Percentiles rank a stretch among this genome's conserved stretches.
Conservation (phyloP, 192 early-diverging fungal species). For the Dispira parvispora region DNA sequence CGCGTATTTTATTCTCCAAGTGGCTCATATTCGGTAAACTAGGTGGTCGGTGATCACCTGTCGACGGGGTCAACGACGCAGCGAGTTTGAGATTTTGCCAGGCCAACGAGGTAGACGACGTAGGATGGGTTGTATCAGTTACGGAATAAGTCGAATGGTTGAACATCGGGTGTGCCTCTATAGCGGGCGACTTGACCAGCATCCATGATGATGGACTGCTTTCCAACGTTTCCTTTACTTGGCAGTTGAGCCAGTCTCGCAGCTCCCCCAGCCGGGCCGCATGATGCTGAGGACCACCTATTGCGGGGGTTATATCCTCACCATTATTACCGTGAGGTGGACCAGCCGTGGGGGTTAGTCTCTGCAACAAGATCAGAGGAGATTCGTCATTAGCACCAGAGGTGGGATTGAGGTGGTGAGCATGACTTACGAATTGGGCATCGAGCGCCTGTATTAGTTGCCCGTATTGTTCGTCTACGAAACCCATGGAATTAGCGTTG, state of each 20-base stretch:
- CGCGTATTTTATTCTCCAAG: slow-evolving; percentile 11
- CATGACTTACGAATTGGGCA: not conserved
- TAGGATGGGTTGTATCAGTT: not conserved
- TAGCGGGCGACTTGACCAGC: not conserved
- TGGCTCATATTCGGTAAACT: slow-evolving; percentile 2
- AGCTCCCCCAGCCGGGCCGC: not conserved
- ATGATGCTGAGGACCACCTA: not conserved
- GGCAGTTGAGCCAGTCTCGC: not conserved
- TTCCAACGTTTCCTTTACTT: not conserved
- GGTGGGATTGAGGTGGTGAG: not conserved
- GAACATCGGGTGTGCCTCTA: not conserved
- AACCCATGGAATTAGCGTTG: slow-evolving; percentile 17
- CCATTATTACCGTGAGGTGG: not conserved
- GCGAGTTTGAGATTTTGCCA: not conserved
- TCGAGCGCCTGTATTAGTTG: slow-evolving; percentile 18
- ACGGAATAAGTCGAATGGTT: not conserved
- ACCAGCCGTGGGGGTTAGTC: not conserved
- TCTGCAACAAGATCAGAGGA: not conserved
- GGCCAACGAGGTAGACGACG: not conserved
- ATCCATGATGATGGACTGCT: not conserved
- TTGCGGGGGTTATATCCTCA: not conserved
- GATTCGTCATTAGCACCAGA: not conserved
- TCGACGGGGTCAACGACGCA: not conserved
- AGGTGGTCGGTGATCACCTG: not conserved
- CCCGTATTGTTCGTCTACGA: slow-evolving; percentile 26